These are phyloP conservation scores for Phytopythium aichiense DNA, from an alignment of 352 stramenopile genomes.

Conservation along the genomic window DNA sequence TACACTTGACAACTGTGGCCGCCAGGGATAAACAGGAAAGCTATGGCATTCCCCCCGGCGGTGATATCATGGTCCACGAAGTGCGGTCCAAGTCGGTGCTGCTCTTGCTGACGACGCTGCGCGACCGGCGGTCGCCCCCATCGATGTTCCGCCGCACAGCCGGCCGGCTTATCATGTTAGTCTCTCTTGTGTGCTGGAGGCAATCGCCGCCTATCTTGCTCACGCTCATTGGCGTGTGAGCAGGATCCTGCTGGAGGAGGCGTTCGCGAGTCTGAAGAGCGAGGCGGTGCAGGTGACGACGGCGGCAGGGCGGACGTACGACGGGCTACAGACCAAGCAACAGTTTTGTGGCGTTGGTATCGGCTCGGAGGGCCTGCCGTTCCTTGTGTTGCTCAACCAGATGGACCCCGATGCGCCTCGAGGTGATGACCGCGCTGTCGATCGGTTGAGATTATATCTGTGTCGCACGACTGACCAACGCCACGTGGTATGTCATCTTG, in stretches of 20 bases:
- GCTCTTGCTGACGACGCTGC: slow-evolving; percentile 44
- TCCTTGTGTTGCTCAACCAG: slow-evolving; percentile 46
- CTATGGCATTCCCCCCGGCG: slow-evolving; percentile 15
- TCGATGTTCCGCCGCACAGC: slow-evolving; percentile 33
- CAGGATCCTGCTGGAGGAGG: slow-evolving; percentile 59
- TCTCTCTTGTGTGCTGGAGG: background rate
- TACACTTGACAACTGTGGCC: background rate
- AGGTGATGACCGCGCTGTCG: background rate
- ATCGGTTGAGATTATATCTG: background rate
- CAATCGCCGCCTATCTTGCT: background rate
- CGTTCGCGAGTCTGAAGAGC: slow-evolving; percentile 26
- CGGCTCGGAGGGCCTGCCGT: slow-evolving; percentile 31
- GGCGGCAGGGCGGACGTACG: slow-evolving; percentile 24
- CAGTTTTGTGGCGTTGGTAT: slow-evolving; percentile 38
- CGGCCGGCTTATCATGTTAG: slow-evolving; percentile 44
- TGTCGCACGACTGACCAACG: background rate
- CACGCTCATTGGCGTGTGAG: background rate
- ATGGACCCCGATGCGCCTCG: slow-evolving; percentile 35
- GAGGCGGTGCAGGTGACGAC: slow-evolving; percentile 30
- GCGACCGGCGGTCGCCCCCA: slow-evolving; percentile 24
- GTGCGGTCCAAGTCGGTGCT: slow-evolving; percentile 34
- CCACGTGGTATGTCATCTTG: background rate
- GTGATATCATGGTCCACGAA: slow-evolving; percentile 37
- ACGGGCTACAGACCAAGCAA: slow-evolving; percentile 18
- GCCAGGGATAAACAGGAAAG: slow-evolving; percentile 33